Percentiles rank a stretch among this genome's conserved stretches.
Evolutionary conservation across 306 rosid genomes (phyloP).

Genomic region (Fagus crenata): DNA sequence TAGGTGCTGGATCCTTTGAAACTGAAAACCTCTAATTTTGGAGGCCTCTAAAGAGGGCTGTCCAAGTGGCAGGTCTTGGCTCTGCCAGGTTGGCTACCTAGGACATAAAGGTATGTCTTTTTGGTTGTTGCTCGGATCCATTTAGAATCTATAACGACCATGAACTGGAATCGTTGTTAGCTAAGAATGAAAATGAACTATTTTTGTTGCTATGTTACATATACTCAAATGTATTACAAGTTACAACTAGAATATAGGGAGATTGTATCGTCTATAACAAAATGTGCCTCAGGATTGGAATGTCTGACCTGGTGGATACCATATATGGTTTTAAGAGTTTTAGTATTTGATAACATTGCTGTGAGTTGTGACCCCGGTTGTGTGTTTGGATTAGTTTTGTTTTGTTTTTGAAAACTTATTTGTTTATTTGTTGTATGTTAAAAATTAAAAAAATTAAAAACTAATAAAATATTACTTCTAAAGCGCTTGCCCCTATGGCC

Average conservation of each 20-base stretch:
- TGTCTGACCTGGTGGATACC: not conserved
- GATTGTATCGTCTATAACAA: not conserved
- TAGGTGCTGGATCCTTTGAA: conserved; percentile 34
- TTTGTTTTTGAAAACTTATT: too few relatives aligned
- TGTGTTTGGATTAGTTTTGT: too few relatives aligned
- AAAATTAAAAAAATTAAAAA: too few relatives aligned
- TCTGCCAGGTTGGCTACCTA: conserved; percentile 28
- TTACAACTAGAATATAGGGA: not conserved
- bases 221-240: not conserved
- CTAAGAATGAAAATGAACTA: not conserved
- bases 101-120: not conserved
- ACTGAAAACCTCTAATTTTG: conserved; percentile 27
- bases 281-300: not conserved
- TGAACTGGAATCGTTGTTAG: not conserved
- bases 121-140: too few relatives aligned
- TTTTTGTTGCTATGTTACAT: not conserved
- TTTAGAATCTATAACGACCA: too few relatives aligned
- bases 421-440: too few relatives aligned
- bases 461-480: too few relatives aligned
- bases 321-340: too few relatives aligned
- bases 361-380: too few relatives aligned
- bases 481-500: too few relatives aligned
- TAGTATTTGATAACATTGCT: too few relatives aligned
- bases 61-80: conserved; percentile 25
- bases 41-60: conserved; percentile 17